Percentiles rank a stretch among this genome's conserved stretches.
Conservation (phyloP, 2,329 filamentous ascomycete genomes). For the Septoria petroselini region DNA sequence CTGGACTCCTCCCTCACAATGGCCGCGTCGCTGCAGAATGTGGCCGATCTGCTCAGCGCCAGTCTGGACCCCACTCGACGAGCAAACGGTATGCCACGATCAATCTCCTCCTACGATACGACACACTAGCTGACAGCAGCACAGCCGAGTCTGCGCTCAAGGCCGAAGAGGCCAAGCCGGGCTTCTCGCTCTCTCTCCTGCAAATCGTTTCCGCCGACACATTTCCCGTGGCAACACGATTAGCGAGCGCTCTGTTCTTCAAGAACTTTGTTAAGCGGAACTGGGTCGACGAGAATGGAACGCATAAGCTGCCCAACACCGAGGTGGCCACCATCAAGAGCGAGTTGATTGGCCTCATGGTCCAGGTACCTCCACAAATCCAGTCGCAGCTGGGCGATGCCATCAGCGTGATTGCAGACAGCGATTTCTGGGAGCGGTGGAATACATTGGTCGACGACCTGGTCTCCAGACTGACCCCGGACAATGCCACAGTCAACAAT, state of each 20-base stretch:
- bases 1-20: constrained; percentile 42
- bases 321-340: constrained; percentile 91
- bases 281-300: constrained; percentile 93
- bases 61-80: constrained; percentile 68
- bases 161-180: constrained; percentile 74
- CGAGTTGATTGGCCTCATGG: constrained; percentile 95
- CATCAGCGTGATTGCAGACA: constrained; percentile 95
- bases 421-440: constrained; percentile 95
- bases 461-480: constrained; percentile 77
- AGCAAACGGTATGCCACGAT: constrained; percentile 8
- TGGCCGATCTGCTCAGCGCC: constrained; percentile 83
- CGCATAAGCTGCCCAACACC: constrained; percentile 77
- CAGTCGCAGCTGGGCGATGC: constrained; percentile 94
- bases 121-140: constrained; percentile 3
- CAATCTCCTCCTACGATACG: neutral
- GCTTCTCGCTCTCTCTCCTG: constrained; percentile 81
- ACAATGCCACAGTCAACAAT: constrained; percentile 81
- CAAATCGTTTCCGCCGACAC: constrained; percentile 79
- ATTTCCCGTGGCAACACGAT: constrained; percentile 72
- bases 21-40: constrained; percentile 58
- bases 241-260: constrained; percentile 89
- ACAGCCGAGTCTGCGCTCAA: constrained; percentile 79
- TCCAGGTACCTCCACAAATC: constrained; percentile 78
- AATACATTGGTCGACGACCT: constrained; percentile 93
- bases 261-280: constrained; percentile 96